These are phyloP conservation scores for Takashimella tepidaria DNA, from an alignment of 1,284 basidiomycete genomes.

Conservation along the genomic window DNA sequence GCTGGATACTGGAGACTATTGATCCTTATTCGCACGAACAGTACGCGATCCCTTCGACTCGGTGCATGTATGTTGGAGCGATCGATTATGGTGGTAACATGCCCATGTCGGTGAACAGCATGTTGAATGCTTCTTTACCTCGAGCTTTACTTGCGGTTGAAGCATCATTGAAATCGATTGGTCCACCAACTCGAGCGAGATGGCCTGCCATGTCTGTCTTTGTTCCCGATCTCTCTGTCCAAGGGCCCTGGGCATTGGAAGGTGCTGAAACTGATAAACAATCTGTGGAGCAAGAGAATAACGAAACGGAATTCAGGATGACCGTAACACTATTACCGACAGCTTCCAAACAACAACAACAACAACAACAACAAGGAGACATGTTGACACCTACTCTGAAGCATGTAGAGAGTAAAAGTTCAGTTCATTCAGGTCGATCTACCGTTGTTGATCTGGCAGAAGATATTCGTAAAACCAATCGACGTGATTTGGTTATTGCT, in stretches of 20 bases:
- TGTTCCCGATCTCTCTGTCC: constrained; percentile 25
- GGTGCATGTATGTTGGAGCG: constrained; percentile 80
- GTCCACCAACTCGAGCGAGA: constrained; percentile 61
- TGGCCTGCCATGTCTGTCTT: constrained; percentile 53
- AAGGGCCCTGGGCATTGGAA: constrained; percentile 35
- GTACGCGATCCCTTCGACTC: constrained; percentile 89
- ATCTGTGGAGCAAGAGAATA: constrained; percentile 34
- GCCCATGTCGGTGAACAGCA: constrained; percentile 78
- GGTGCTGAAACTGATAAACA: constrained; percentile 26
- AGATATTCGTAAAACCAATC: constrained; percentile 33
- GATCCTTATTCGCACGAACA: constrained; percentile 95
- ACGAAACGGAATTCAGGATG: constrained; percentile 26
- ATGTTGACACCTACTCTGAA: constrained; percentile 22
- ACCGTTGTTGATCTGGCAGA: constrained; percentile 38
- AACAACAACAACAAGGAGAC: constrained; percentile 6
- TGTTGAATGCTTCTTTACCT: constrained; percentile 72
- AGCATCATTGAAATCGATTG: constrained; percentile 57
- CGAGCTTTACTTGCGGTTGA: constrained; percentile 67
- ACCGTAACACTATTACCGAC: constrained; percentile 37
- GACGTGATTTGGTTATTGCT: constrained; percentile 33
- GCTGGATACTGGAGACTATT: constrained; percentile 94
- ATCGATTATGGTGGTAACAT: constrained; percentile 86
- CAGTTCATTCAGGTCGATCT: constrained; percentile 28
- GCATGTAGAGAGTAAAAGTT: constrained; percentile 30
- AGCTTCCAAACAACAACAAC: neutral